Evolutionary conservation across 345 rosid species (phyloP), one percentile per base, ranked within the genome.

Genomic region (Euphorbia lathyris): DNA sequence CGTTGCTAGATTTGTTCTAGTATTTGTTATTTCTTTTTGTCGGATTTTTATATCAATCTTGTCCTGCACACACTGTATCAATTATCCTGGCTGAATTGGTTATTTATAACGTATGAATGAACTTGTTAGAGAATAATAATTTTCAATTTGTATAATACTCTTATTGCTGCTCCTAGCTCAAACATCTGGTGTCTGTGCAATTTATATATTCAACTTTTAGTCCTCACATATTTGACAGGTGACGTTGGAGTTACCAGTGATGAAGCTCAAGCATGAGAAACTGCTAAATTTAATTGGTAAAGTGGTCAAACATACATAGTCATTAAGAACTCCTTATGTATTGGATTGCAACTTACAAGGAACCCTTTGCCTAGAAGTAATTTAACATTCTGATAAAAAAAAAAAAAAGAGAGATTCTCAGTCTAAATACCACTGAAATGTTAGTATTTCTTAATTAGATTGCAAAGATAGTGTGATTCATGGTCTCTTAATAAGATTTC

Each of bases 181-280:
- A 63, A 66, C 62, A 51, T 65, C 16, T 36, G 40, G 63, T 30
- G 67, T 42, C 1, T 20, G 38, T 45, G 50, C 7, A 74, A 67
- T 65, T 34, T 68, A 11, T 58, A n/a, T 19, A 48, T 5, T 58
- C n/a, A 5, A 68, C 42, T 27, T 30, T 27, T 17, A 23, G 34
- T 68, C 32, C 66, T 40, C 12, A 38, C 25, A 19, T 23, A 64
- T 69, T 42, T 13, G 65, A 72, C 80, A 88, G 98, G 93, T 87
- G 77, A 89, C 96, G 7, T 71, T 88, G 57, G 90, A 93, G 72
- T 84, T 87, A 62, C 70, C 56, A 12, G 81, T 87, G 70, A 81
- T 86, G 12, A 67, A 73, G 63, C 56, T 77, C 11, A 83, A 81
- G 79, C 82, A 32, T 58, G 83, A 79, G 68, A 96, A 93, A 83